phyloP scores from a whole-genome alignment of 208 protist genomes.

The Borovskyia barvae region DNA sequence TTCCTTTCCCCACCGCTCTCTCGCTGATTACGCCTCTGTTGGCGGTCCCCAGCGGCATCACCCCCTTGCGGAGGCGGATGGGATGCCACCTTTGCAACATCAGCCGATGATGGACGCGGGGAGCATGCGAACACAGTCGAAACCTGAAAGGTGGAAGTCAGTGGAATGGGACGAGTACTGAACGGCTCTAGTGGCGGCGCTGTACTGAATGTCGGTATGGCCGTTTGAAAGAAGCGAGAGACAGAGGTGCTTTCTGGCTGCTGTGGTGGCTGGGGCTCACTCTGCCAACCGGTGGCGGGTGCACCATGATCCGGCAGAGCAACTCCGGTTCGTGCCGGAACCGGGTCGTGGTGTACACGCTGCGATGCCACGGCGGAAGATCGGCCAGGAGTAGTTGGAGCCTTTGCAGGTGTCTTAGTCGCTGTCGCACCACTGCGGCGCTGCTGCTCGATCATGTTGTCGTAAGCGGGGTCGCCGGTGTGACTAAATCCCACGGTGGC shows the following conservation, averaged over 20 bases:
- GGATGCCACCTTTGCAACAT: not conserved
- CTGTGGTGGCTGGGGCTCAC: too few relatives aligned
- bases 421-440: not conserved
- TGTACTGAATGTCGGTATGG: not conserved
- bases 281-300: too few relatives aligned
- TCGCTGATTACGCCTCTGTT: too few relatives aligned
- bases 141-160: not conserved
- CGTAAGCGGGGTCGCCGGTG: conserved; percentile 24
- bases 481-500: conserved; percentile 16
- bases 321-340: too few relatives aligned
- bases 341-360: too few relatives aligned
- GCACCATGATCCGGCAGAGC: too few relatives aligned
- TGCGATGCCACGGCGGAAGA: too few relatives aligned
- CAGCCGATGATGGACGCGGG: not conserved
- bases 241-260: not conserved
- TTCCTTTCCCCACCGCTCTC: too few relatives aligned
- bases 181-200: conserved; percentile 15
- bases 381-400: not conserved
- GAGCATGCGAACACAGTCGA: not conserved
- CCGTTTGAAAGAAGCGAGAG: conserved; percentile 18
- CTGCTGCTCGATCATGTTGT: conserved; percentile 29
- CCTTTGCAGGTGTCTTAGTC: not conserved
- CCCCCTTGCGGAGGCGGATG: not conserved
- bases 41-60: too few relatives aligned
- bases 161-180: conserved; percentile 23